These are phyloP conservation scores for Boletellus deceptivus DNA, from an alignment of 1,284 basidiomycete species.

Conservation along the genomic window DNA sequence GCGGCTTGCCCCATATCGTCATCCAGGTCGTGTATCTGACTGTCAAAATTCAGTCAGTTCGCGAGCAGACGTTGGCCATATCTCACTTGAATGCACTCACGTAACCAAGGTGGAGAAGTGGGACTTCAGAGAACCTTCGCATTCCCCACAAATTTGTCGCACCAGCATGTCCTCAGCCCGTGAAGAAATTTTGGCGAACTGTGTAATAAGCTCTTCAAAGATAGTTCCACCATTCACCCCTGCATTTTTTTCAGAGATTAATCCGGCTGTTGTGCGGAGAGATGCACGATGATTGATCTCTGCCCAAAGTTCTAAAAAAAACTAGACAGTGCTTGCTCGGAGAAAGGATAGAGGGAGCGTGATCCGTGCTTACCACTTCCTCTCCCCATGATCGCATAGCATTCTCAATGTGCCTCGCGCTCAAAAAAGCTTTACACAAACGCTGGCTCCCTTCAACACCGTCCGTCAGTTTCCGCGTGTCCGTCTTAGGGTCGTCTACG, in stretches of 20 bases:
- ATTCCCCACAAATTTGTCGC: constrained; percentile 75
- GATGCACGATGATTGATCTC: constrained; percentile 64
- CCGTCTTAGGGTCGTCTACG: constrained; percentile 52
- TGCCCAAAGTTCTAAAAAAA: constrained; percentile 85
- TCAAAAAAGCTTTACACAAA: constrained; percentile 80
- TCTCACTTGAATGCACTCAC: constrained; percentile 27
- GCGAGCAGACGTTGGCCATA: background rate
- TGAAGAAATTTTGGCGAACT: constrained; percentile 58
- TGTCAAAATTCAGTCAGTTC: constrained; percentile 10
- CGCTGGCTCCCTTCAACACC: constrained; percentile 80
- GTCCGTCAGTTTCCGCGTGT: constrained; percentile 62
- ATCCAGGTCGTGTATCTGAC: constrained; percentile 23
- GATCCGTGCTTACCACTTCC: constrained; percentile 62
- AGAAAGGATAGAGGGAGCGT: background rate
- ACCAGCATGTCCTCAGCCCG: constrained; percentile 87
- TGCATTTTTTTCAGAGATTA: constrained; percentile 45
- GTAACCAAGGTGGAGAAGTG: constrained; percentile 56
- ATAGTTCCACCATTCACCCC: constrained; percentile 46
- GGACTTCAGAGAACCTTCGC: constrained; percentile 68
- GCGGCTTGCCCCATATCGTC: constrained; percentile 43
- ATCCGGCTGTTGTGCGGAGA: constrained; percentile 52
- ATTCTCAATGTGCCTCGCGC: constrained; percentile 66
- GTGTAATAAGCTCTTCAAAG: constrained; percentile 69
- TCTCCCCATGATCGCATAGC: constrained; percentile 82
- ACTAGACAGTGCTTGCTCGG: constrained; percentile 44